Conservation (phyloP, 495 filamentous ascomycete genomes). For the Penicillium samsonianum region DNA sequence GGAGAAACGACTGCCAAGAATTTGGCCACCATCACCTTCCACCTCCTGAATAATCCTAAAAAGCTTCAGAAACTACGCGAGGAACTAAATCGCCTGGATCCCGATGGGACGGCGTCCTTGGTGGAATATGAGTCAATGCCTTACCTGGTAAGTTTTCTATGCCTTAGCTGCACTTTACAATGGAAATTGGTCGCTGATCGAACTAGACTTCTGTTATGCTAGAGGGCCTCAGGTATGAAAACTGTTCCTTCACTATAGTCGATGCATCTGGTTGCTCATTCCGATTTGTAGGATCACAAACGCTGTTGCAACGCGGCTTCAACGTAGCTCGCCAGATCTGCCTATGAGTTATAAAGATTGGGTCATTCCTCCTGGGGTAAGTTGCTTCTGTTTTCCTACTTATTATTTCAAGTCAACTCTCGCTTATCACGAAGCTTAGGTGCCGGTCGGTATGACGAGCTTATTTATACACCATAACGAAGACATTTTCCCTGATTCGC, state of each 20-base stretch:
- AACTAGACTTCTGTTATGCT: conserved; percentile 33
- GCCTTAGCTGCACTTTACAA: neutral
- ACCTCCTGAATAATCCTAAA: conserved; percentile 39
- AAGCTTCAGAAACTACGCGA: conserved; percentile 31
- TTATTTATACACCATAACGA: conserved; percentile 45
- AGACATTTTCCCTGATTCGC: conserved; percentile 41
- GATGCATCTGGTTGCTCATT: neutral
- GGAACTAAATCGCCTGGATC: conserved; percentile 30
- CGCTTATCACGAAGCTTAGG: conserved; percentile 15
- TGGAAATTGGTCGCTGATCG: neutral
- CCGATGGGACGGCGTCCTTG: conserved; percentile 24
- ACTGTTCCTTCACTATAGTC: neutral
- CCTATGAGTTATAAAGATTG: conserved; percentile 43
- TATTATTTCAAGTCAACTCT: neutral
- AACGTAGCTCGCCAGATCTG: conserved; percentile 36
- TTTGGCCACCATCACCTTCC: conserved; percentile 38
- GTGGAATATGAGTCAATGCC: conserved; percentile 37
- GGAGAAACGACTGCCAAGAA: conserved; percentile 47
- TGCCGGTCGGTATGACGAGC: conserved; percentile 45
- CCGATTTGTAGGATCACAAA: conserved; percentile 25
- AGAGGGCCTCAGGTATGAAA: conserved; percentile 33
- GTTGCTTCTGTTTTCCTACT: neutral
- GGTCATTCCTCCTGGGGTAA: conserved; percentile 47
- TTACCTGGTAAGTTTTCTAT: conserved; percentile 28
- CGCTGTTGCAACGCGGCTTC: conserved; percentile 35